Percentiles rank a stretch among this genome's conserved stretches.
Evolutionary conservation across 225 moss, liverwort and hornwort genomes (phyloP).

Genomic region (Polytrichum commune): DNA sequence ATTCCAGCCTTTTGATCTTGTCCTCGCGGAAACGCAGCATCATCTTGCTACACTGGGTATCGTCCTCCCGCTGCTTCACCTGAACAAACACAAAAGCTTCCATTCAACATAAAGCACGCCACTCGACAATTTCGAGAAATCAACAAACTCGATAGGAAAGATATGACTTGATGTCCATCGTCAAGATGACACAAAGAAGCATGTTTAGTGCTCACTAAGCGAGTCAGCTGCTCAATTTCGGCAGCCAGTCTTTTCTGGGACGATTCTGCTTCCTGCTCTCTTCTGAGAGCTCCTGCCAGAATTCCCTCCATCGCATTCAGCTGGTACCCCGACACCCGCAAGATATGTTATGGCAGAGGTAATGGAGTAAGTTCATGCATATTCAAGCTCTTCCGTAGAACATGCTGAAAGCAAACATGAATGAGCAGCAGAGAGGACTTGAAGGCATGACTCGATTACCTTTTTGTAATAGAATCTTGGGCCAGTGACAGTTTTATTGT

Average conservation of each 20-base stretch:
- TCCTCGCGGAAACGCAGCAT: conserved; percentile 64
- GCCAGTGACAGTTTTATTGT: conserved; percentile 34
- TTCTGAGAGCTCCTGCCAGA: conserved; percentile 56
- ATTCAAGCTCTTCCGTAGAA: too few species aligned
- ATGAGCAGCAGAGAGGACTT: not conserved
- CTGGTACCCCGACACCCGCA: conserved; percentile 23
- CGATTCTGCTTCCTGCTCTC: conserved; percentile 57
- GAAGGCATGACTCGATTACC: conserved; percentile 23
- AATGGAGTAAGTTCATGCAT: too few species aligned
- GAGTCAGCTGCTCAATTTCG: conserved; percentile 61
- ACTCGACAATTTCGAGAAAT: too few species aligned
- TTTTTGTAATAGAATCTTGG: conserved; percentile 54
- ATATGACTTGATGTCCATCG: too few species aligned
- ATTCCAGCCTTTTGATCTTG: conserved; percentile 52
- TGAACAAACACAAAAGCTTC: conserved; percentile 1
- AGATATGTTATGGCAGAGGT: too few species aligned
- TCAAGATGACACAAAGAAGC: not conserved
- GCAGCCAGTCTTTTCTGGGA: conserved; percentile 37
- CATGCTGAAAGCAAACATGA: not conserved
- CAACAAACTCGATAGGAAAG: too few species aligned
- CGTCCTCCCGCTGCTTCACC: conserved; percentile 68
- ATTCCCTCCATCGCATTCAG: conserved; percentile 57
- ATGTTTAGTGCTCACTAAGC: conserved; percentile 31
- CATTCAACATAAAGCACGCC: too few species aligned
- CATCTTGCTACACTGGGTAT: conserved; percentile 64